Base-by-base conservation (phyloP, 2,329 filamentous ascomycete species). In the Claviceps digitariae region DNA sequence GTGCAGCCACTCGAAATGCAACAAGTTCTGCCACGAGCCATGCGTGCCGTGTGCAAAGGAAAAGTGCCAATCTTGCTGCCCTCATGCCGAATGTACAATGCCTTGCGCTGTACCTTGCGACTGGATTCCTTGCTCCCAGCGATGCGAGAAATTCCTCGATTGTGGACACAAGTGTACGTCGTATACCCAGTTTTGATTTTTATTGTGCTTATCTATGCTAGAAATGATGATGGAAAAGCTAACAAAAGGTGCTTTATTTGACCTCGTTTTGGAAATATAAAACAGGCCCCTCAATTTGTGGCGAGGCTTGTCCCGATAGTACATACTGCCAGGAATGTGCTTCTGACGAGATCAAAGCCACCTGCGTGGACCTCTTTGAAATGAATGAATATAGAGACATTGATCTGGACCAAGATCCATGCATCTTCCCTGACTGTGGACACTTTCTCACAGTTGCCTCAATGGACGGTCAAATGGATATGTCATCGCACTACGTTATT, bases 81-180 rank as follows among this genome's bases (percentile, higher is more conserved):
- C 71, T 8, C 83, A 86, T 58, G 61, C 66, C 38, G 67, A 58
- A 2, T 78, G 74, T 51, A 64, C 64, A 0, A 72, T 81, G 71
- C 78, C 78, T 3, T 87, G 84, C 56, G 81, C 81, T 0, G 83
- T 77, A 0, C 83, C 84, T 0, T 89, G 84, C 61, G 71, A 85
- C 57, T 76, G 79, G 66, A 61, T 86, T 0, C 85, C 84, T 1
- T 89, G 84, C 62, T 76, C 75, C 1, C 64, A 72, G 58, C 71
- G 83, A 9, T 89, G 84, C 60, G 60, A 68, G 3, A 69, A 76
- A 29, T 17, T 54, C 0, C 63, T 87, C 3, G 20, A 27, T 0
- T 87, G 84, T 60, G 78, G 78, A 0, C 82, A 87, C 62, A 76
- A 72, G 61, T 87, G 79, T 68, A 51, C 60, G 56, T 60, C 34